Evolutionary conservation across 768 basidiomycete species (phyloP).

Genomic region (Suillus placidus): DNA sequence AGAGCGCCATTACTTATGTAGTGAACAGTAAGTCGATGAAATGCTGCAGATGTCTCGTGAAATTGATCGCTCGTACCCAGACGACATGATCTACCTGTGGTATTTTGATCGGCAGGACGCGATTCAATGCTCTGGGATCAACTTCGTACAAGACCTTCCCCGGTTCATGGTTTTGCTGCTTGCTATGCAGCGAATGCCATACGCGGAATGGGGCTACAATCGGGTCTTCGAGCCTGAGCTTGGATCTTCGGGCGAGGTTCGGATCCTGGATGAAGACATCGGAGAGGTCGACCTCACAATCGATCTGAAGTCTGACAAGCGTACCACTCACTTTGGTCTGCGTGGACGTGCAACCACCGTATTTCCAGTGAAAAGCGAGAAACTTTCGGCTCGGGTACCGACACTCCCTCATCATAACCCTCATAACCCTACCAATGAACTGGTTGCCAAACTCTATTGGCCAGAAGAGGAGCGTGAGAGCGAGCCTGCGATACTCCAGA

Average conservation of each 20-base stretch:
- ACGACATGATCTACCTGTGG: constrained; percentile 10
- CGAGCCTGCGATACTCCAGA: neutral
- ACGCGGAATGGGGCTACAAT: constrained; percentile 18
- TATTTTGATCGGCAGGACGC: constrained; percentile 6
- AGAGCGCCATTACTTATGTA: neutral
- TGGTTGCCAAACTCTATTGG: constrained; percentile 5
- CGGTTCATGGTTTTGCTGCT: constrained; percentile 17
- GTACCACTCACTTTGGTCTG: constrained; percentile 11
- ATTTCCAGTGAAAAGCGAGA: neutral
- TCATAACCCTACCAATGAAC: neutral
- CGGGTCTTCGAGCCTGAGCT: neutral
- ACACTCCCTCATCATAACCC: neutral
- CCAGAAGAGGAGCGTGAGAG: neutral
- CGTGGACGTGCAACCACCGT: constrained; percentile 15
- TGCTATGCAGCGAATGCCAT: constrained; percentile 14
- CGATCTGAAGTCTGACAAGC: neutral
- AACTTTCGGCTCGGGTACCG: neutral
- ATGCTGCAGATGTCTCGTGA: neutral
- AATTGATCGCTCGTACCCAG: neutral
- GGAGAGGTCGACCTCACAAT: constrained; percentile 1
- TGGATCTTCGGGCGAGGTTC: neutral
- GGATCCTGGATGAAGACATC: neutral
- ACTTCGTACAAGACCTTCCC: constrained; percentile 20
- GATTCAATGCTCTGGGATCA: constrained; percentile 16
- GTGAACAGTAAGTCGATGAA: neutral